Evolutionary conservation across 73 alveolate genomes (phyloP).

Genomic region (Paramecium pentaurelia): DNA sequence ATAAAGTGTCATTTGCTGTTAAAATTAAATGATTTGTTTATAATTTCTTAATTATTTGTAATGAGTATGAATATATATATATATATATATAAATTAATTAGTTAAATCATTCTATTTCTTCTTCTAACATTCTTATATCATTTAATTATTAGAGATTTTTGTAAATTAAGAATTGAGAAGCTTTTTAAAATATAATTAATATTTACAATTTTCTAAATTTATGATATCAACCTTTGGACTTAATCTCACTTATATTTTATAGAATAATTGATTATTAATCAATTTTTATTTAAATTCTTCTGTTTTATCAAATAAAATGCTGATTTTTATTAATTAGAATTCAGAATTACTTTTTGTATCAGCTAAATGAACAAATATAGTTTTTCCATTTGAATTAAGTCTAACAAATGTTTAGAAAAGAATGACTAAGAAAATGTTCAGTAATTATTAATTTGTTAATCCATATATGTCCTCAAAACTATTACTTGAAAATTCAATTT

Average conservation of each 20-base stretch:
- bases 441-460: background rate
- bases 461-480: background rate
- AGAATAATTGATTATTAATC: background rate
- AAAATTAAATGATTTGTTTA: slow-evolving; percentile 7
- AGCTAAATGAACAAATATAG: background rate
- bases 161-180: background rate
- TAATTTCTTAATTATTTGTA: background rate
- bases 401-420: slow-evolving; percentile 4
- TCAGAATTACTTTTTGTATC: background rate
- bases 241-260: slow-evolving; percentile 13
- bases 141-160: background rate
- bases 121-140: slow-evolving; percentile 6
- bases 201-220: background rate
- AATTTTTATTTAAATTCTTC: background rate
- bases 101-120: slow-evolving; percentile 24
- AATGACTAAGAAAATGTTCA: background rate
- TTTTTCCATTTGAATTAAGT: background rate
- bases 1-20: background rate
- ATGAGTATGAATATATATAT: background rate
- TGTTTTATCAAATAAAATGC: background rate
- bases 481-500: background rate
- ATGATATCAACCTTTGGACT: background rate
- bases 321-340: background rate
- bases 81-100: slow-evolving; percentile 20
- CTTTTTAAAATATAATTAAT: background rate